Evolutionary conservation across 768 basidiomycete species (phyloP), one percentile per base, ranked within the genome.

Genomic region (Pulveroboletus sp.): DNA sequence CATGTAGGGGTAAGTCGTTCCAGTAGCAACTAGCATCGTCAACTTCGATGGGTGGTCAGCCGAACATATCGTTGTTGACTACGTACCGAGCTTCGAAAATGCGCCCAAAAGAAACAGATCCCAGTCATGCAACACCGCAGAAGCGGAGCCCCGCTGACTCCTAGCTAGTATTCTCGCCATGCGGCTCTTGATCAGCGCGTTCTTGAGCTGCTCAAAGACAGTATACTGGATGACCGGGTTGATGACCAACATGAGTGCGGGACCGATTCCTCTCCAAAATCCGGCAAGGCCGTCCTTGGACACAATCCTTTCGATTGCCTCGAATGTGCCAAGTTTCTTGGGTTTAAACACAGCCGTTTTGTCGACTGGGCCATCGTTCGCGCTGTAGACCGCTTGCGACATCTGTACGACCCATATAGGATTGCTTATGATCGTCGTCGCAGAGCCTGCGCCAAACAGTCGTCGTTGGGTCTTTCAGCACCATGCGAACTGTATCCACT

Each of bases 351-450:
- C 56, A 35, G 70, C 57, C 8, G 66, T 35, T 33, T 71, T 35
- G 38, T 71, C 69, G 6, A 67, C 35, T n/a, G 55, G 44, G 10
- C 53, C 36, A 33, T 57, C 27, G 44, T 75, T 63, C 68, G 82
- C 68, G 31, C 79, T 82, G 43, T 75, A 78, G 30, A 87, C 85
- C 8, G 88, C 85, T 66, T 95, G 93, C 8, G 86, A 85, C 6
- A 92, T 93, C 66, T 98, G 93, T 18, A 98, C 76, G 42, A 96
- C 93, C 96, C 96, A 99, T 52, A 98, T 86, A 3, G 95, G 95
- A 69, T 98, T 97, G 65, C 83, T 88, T 55, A 90, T 77, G 55
- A 95, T 69, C 4, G 92, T 88, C 3, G 95, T 96, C 10, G 88
- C 88, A 38, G 87, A 86, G 35, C 93, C 94, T 91, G 50, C 51